Conservation (phyloP, 371 early-diverging fungal genomes). For the Mucor sp. region DNA sequence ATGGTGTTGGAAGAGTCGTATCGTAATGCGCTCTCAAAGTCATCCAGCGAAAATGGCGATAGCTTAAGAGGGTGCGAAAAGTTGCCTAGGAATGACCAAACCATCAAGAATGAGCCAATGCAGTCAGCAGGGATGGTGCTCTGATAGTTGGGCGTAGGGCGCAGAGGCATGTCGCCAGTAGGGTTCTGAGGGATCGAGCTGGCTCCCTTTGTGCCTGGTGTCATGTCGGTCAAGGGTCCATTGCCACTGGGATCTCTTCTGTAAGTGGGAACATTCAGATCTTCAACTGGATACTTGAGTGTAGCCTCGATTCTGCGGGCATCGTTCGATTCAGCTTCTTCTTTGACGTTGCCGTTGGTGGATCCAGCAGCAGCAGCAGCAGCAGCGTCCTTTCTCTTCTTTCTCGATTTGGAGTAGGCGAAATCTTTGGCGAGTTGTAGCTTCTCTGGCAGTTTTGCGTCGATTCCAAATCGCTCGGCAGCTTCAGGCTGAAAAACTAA, state of each 20-base stretch:
- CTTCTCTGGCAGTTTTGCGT: conserved; percentile 50
- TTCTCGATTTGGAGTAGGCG: conserved; percentile 50
- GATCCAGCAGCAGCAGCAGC: too few species aligned
- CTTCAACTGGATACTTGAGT: conserved; percentile 65
- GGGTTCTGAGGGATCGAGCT: conserved; percentile 26
- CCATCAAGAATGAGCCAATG: conserved; percentile 45
- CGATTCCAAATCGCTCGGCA: conserved; percentile 51
- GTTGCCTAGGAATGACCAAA: conserved; percentile 46
- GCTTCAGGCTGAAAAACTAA: conserved; percentile 29
- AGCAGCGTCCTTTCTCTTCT: conserved; percentile 29
- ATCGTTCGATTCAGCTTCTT: conserved; percentile 12
- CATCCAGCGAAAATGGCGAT: conserved; percentile 46
- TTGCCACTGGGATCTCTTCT: conserved; percentile 32
- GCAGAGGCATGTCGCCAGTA: conserved; percentile 30
- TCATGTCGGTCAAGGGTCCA: conserved; percentile 38
- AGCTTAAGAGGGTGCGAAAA: conserved; percentile 43
- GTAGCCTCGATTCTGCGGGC: conserved; percentile 37
- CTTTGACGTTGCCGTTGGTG: conserved; percentile 24
- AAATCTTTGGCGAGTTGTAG: conserved; percentile 47
- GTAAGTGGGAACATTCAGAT: conserved; percentile 53
- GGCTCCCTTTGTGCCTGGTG: conserved; percentile 25
- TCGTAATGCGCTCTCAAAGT: conserved; percentile 45
- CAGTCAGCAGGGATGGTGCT: conserved; percentile 33
- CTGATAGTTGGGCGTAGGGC: conserved; percentile 24
- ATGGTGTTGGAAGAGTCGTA: conserved; percentile 25